phyloP scores from a whole-genome alignment of 2,329 filamentous ascomycete species.

The Aspergillus tubingensis region DNA sequence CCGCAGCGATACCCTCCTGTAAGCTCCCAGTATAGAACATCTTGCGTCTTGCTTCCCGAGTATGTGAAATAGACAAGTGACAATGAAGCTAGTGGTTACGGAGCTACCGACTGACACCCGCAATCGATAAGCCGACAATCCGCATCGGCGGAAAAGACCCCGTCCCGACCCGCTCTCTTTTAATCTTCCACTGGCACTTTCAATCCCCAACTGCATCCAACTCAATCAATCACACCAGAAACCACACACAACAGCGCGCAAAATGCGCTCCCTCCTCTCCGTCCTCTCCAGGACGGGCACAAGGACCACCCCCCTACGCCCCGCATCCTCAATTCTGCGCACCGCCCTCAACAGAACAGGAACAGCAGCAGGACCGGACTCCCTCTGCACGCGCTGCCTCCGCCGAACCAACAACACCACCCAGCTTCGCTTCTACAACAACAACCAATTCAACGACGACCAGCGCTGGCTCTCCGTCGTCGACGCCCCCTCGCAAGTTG shows the following conservation, averaged over 20 bases:
- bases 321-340: conserved; percentile 23
- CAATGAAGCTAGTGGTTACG: neutral
- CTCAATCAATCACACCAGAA: neutral
- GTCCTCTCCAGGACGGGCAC: conserved; percentile 28
- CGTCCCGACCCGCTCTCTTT: neutral
- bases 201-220: too few relatives aligned
- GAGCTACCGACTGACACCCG: neutral
- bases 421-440: conserved; percentile 40
- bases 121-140: neutral
- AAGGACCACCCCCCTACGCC: conserved; percentile 16
- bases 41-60: neutral
- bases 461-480: conserved; percentile 81
- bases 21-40: conserved; percentile 85
- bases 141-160: neutral
- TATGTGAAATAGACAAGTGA: neutral
- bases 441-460: conserved; percentile 63
- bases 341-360: conserved; percentile 18
- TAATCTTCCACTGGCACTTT: neutral
- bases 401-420: conserved; percentile 28
- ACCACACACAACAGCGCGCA: neutral
- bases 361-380: conserved; percentile 23
- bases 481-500: conserved; percentile 78
- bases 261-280: conserved; percentile 35
- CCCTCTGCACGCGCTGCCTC: conserved; percentile 37
- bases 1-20: conserved; percentile 75